phyloP scores from a whole-genome alignment of 805 yeast genomes.

The Candida maesae region DNA sequence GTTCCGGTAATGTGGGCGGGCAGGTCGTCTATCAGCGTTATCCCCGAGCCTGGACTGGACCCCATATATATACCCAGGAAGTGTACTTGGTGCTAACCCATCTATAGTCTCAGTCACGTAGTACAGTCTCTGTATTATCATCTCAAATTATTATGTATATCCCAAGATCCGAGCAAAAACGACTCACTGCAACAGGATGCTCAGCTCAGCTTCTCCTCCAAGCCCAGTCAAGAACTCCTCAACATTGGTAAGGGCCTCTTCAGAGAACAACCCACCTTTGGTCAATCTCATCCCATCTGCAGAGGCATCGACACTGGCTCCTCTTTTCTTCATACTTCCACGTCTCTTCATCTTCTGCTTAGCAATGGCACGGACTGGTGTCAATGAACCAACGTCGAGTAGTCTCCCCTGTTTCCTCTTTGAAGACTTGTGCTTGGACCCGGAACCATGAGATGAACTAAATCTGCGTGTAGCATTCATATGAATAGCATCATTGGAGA shows the following conservation, averaged over 20 bases:
- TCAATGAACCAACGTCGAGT: constrained; percentile 12
- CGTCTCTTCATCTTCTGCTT: constrained; percentile 20
- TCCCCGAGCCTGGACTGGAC: too few relatives aligned
- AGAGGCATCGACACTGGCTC: constrained; percentile 71
- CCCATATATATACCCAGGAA: too few relatives aligned
- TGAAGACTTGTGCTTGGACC: constrained; percentile 5
- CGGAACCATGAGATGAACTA: constrained; percentile 13
- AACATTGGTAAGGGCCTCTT: constrained; percentile 67
- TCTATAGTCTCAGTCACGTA: too few relatives aligned
- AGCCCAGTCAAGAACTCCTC: constrained; percentile 62
- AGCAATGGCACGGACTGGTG: constrained; percentile 18
- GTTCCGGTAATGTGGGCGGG: too few relatives aligned
- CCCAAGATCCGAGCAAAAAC: too few relatives aligned
- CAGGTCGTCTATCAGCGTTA: too few relatives aligned
- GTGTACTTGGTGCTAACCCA: too few relatives aligned
- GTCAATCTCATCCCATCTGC: constrained; percentile 76
- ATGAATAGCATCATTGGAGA: constrained; percentile 27
- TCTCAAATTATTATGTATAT: too few relatives aligned
- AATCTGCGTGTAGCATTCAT: constrained; percentile 27
- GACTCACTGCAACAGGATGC: constrained; percentile 30
- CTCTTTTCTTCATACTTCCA: constrained; percentile 37
- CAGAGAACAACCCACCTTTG: constrained; percentile 72
- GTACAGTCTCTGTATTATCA: too few relatives aligned
- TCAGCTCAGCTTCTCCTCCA: constrained; percentile 39
- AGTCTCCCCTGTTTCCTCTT: constrained; percentile 12